Base-by-base conservation (phyloP, 2,329 filamentous ascomycete species). In the Aspergillus felis region DNA sequence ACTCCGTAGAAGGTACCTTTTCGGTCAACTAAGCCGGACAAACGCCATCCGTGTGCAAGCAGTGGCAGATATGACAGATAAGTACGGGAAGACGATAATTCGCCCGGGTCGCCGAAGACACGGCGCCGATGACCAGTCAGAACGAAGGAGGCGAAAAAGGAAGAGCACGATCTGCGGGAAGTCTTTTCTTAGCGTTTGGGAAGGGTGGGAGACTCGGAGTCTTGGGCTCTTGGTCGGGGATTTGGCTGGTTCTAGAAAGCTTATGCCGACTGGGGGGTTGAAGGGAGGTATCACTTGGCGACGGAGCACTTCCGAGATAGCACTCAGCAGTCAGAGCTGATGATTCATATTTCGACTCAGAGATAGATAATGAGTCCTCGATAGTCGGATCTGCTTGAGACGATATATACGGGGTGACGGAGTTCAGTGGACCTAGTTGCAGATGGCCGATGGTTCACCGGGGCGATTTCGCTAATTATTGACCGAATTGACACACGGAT, bases 111-210 rank as follows among this genome's bases (percentile, higher is more conserved):
- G 44, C 59, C 59, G 59, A 59, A 24, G 14, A 35, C 20, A 50
- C 46, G 57, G 49, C 51, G 44, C 59, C 54, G 57, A 59, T 2
- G 10, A 3, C 59, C 59, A 61, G 51, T 61, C 25, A 59, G 35
- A 53, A 27, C 10, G 5, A 38, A 9, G 42, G 42, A 46, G 42
- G 42, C 42, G 9, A 24, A 46, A 24, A 17, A n/a, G 3, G 20
- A 44, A n/a, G 41, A 12, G 41, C 20, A 46, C 8, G 42, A 46
- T 46, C 42, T 46, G 8, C 20, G 9, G 42, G 8, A 44, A 35
- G 32, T 17, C 4, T 6, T 17, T 38, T 38, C 32, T 38, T 38
- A 38, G 14, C 32, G 32, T 38, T 14, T 35, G 29, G 29, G 22
- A 22, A 2, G 10, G 10, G 29, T 12, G 29, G 29, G 29, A 32